Percentiles rank a stretch among this genome's conserved stretches.
These are phyloP conservation scores for Beauveria rudraprayagi DNA, from an alignment of 2,329 filamentous ascomycete genomes.

Conservation along the genomic window DNA sequence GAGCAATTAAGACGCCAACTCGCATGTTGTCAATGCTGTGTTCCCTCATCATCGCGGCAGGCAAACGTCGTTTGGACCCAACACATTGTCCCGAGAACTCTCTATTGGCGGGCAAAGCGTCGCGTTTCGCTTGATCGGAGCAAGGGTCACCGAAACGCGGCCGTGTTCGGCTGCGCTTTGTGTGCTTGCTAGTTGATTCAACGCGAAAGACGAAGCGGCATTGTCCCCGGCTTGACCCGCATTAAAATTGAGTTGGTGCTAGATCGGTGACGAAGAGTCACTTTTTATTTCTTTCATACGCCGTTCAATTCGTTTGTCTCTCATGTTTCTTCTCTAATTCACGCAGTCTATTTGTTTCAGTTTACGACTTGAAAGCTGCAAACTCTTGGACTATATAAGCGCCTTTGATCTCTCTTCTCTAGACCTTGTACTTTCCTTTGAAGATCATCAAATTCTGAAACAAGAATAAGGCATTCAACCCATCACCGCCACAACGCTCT, in stretches of 20 bases:
- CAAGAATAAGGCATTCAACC: too few species aligned
- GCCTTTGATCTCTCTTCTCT: too few species aligned
- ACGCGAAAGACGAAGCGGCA: not conserved
- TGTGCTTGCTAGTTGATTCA: not conserved
- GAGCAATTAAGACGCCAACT: too few species aligned
- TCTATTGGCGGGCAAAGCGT: not conserved
- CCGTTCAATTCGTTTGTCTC: not conserved
- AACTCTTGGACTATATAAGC: too few species aligned
- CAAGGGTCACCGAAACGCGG: not conserved
- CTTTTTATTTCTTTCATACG: not conserved
- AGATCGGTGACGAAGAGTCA: not conserved
- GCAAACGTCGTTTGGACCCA: too few species aligned
- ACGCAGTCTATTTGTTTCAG: too few species aligned
- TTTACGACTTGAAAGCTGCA: too few species aligned
- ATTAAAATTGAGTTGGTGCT: not conserved
- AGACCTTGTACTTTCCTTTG: too few species aligned
- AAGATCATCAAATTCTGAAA: too few species aligned
- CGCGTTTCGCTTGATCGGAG: not conserved
- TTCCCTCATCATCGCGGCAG: not conserved
- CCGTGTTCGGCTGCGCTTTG: constrained; percentile 1
- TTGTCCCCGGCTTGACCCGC: constrained; percentile 4
- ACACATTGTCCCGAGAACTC: not conserved
- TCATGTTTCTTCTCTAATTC: not conserved
- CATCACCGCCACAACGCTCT: not conserved
- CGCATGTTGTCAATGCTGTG: not conserved